Evolutionary conservation across 2,329 filamentous ascomycete species (phyloP).

Genomic region (Diaporthe ampelina): DNA sequence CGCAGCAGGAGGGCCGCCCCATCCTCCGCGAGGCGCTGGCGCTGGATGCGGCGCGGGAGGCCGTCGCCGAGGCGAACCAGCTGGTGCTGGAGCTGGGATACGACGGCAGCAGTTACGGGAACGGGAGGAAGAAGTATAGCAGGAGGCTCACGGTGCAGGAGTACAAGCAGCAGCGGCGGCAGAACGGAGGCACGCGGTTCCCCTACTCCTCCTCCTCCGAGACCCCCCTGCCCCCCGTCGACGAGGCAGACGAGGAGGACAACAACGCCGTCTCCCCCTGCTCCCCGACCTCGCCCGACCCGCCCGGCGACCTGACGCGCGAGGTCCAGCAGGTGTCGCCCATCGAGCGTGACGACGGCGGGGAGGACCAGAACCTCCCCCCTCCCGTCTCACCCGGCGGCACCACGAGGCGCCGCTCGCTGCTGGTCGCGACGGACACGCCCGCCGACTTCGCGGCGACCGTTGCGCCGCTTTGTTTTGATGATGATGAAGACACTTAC

Average conservation of each 20-base stretch:
- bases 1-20: conserved; percentile 39
- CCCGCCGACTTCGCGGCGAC: conserved; percentile 1
- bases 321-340: neutral
- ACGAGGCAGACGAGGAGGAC: neutral
- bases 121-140: too few relatives aligned
- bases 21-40: conserved; percentile 24
- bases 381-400: neutral
- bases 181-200: too few relatives aligned
- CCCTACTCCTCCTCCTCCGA: too few relatives aligned
- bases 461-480: neutral
- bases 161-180: too few relatives aligned
- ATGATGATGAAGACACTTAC: neutral
- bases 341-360: neutral
- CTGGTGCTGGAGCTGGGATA: neutral
- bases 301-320: neutral
- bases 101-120: too few relatives aligned
- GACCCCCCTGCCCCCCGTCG: neutral
- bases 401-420: neutral
- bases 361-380: neutral
- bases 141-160: too few relatives aligned
- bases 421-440: neutral
- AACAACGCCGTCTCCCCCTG: neutral
- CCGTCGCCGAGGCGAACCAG: neutral
- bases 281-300: neutral
- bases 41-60: conserved; percentile 18